phyloP scores from a whole-genome alignment of 768 basidiomycete species.

The Xerocomellus amylosporus region DNA sequence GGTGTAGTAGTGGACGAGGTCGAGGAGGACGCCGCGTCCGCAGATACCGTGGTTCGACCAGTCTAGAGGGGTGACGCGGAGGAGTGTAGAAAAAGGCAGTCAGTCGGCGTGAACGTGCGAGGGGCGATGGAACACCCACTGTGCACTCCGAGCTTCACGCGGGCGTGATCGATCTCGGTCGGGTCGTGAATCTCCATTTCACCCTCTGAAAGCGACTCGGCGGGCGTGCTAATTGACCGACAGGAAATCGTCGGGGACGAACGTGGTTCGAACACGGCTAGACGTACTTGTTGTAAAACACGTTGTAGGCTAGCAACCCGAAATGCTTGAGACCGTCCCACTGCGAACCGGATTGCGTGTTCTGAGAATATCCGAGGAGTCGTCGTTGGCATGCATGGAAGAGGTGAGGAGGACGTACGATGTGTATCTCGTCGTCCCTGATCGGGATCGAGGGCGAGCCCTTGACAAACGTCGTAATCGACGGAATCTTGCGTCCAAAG shows the following conservation, averaged over 20 bases:
- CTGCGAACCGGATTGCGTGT: slow-evolving; percentile 68
- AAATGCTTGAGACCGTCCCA: slow-evolving; percentile 68
- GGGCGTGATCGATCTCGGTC: slow-evolving; percentile 42
- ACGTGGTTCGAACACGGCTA: not conserved
- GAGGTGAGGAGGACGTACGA: slow-evolving; percentile 33
- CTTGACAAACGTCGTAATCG: slow-evolving; percentile 41
- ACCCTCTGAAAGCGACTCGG: slow-evolving; percentile 43
- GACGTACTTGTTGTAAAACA: slow-evolving; percentile 62
- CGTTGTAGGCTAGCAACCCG: slow-evolving; percentile 47
- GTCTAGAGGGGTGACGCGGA: slow-evolving; percentile 36
- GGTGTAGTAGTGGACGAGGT: slow-evolving; percentile 55
- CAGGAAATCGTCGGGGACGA: not conserved
- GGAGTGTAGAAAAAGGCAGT: not conserved
- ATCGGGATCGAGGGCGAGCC: slow-evolving; percentile 12
- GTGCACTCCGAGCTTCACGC: slow-evolving; percentile 61
- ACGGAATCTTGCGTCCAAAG: slow-evolving; percentile 53
- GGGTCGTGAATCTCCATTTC: slow-evolving; percentile 49
- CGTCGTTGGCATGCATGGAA: not conserved
- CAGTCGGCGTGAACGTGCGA: not conserved
- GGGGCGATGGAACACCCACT: slow-evolving; percentile 41
- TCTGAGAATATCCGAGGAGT: slow-evolving; percentile 34
- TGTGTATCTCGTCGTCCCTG: slow-evolving; percentile 53
- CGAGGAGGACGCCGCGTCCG: slow-evolving; percentile 65
- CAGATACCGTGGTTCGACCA: slow-evolving; percentile 72
- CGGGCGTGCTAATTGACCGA: slow-evolving; percentile 38